Evolutionary conservation across 2,329 filamentous ascomycete species (phyloP).

Genomic region (Pseudovirgaria hyperparasitica): DNA sequence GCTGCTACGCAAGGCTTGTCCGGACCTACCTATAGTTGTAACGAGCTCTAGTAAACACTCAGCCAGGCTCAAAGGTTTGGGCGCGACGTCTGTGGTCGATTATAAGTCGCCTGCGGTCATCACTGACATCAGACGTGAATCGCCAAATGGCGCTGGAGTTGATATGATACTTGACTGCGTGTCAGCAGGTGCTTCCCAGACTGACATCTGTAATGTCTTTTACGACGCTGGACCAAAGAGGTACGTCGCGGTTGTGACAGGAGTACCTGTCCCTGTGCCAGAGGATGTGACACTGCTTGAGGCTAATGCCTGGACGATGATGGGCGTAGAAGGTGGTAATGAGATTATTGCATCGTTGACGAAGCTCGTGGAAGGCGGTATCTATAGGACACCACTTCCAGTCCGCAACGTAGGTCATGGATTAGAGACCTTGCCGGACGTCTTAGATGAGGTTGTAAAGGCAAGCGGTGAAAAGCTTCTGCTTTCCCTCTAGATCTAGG

Average conservation of each 20-base stretch:
- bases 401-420: constrained; percentile 16
- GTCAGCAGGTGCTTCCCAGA: constrained; percentile 9
- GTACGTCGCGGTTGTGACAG: constrained; percentile 18
- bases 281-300: constrained; percentile 11
- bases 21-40: constrained; percentile 15
- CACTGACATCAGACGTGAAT: constrained; percentile 10
- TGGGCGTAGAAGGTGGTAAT: constrained; percentile 10
- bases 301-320: constrained; percentile 13
- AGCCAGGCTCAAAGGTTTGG: constrained; percentile 8
- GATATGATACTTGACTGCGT: constrained; percentile 25
- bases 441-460: constrained; percentile 12
- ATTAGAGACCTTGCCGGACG: constrained; percentile 10
- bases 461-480: constrained; percentile 20
- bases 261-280: constrained; percentile 11
- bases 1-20: constrained; percentile 21
- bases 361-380: constrained; percentile 12
- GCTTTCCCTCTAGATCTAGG: constrained; percentile 18
- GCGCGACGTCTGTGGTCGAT: constrained; percentile 10
- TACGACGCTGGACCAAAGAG: constrained; percentile 13
- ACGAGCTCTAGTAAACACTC: constrained; percentile 20
- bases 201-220: constrained; percentile 14
- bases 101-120: constrained; percentile 6
- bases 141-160: constrained; percentile 13
- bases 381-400: constrained; percentile 15
- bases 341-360: constrained; percentile 10